These are phyloP conservation scores for Cucurbita argyrosperma DNA, from an alignment of 306 rosid genomes.

Conservation along the genomic window DNA sequence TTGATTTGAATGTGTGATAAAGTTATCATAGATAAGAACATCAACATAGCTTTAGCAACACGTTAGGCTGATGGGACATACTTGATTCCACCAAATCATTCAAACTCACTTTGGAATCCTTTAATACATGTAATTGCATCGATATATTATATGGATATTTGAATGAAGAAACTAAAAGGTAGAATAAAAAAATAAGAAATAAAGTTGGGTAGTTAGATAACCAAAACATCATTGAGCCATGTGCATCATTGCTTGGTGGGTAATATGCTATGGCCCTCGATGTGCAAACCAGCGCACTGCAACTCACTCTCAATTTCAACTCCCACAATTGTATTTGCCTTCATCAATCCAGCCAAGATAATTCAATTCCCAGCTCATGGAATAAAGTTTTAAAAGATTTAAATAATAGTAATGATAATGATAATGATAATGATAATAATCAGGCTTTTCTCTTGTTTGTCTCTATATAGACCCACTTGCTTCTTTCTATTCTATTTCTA, in stretches of 20 bases:
- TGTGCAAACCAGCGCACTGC: background rate
- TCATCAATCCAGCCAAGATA: conserved; percentile 1
- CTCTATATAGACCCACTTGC: conserved; percentile 3
- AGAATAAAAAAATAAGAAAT: background rate
- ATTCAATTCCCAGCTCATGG: conserved; percentile 5
- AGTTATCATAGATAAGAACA: background rate
- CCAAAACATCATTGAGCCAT: conserved; percentile 8
- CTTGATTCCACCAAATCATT: background rate
- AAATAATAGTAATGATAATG: background rate
- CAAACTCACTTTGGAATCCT: background rate
- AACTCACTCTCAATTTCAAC: background rate
- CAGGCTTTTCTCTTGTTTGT: background rate
- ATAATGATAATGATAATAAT: too few species aligned
- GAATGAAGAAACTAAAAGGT: background rate
- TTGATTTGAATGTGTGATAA: background rate
- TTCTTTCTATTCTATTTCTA: background rate
- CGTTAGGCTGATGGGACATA: background rate
- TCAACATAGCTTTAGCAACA: background rate
- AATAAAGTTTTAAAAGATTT: background rate
- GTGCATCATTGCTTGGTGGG: conserved; percentile 5
- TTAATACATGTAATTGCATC: background rate
- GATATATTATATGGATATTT: background rate
- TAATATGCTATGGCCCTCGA: background rate
- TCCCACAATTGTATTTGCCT: background rate
- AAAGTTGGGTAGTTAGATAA: conserved; percentile 15